phyloP scores from a whole-genome alignment of 768 basidiomycete genomes.

The Suillus fuscotomentosus region DNA sequence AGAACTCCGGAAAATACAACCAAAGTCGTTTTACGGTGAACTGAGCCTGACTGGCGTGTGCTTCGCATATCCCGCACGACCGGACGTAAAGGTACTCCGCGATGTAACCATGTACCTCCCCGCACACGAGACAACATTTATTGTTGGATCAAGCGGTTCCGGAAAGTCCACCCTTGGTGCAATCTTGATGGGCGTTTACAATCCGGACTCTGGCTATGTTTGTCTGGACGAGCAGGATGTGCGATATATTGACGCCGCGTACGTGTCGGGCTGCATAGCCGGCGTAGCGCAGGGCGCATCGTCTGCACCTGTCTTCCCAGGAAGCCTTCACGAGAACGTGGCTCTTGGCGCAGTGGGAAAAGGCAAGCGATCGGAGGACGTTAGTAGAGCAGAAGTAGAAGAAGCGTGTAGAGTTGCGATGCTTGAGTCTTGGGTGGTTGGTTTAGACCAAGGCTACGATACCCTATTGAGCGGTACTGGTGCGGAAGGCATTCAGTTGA shows the following conservation, averaged over 20 bases:
- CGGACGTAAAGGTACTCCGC: conserved; percentile 54
- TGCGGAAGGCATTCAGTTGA: conserved; percentile 75
- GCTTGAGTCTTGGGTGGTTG: conserved; percentile 82
- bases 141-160: conserved; percentile 76
- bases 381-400: conserved; percentile 67
- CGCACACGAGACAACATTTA: conserved; percentile 71
- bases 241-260: conserved; percentile 68
- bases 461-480: conserved; percentile 51
- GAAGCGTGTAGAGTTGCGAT: conserved; percentile 82
- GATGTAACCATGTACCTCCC: conserved; percentile 69
- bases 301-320: conserved; percentile 58
- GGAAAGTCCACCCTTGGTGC: conserved; percentile 75
- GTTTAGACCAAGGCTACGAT: conserved; percentile 87
- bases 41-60: conserved; percentile 57
- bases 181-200: conserved; percentile 72
- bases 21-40: conserved; percentile 66
- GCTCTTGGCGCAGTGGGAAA: conserved; percentile 68
- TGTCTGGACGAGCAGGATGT: conserved; percentile 81
- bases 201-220: conserved; percentile 60
- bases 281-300: conserved; percentile 80
- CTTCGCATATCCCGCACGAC: conserved; percentile 75
- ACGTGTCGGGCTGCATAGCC: conserved; percentile 67
- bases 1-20: conserved; percentile 63
- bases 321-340: conserved; percentile 82
- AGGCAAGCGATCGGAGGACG: conserved; percentile 43